A percentile compares a stretch with the other conserved stretches of the same genome.
Evolutionary conservation across 768 basidiomycete genomes (phyloP).

Genomic region (Hericium erinaceus): DNA sequence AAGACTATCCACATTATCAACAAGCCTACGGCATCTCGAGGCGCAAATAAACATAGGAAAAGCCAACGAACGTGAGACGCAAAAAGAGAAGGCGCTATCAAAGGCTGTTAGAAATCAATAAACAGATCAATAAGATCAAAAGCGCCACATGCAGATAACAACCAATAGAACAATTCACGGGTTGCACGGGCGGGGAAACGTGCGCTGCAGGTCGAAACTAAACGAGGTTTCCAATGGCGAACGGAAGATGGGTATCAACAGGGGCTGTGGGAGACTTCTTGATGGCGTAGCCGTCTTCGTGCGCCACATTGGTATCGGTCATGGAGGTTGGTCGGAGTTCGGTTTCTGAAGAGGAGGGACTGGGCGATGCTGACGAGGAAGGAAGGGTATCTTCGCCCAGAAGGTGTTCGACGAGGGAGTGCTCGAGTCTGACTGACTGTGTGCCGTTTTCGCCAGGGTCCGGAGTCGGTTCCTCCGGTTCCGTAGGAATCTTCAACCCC

Average conservation of each 20-base stretch:
- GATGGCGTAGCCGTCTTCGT: background rate
- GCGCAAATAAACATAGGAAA: background rate
- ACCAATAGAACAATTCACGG: too few relatives aligned
- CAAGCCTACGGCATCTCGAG: background rate
- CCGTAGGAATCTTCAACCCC: constrained; percentile 13
- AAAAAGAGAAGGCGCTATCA: too few relatives aligned
- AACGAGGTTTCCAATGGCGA: too few relatives aligned
- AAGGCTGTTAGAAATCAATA: too few relatives aligned
- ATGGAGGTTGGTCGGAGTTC: background rate
- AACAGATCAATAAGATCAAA: too few relatives aligned
- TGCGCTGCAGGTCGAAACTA: too few relatives aligned
- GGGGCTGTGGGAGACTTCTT: background rate
- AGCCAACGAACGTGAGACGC: too few relatives aligned
- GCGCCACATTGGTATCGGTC: background rate
- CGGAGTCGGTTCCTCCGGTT: background rate
- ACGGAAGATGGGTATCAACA: background rate
- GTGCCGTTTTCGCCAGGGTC: background rate
- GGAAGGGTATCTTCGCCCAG: background rate
- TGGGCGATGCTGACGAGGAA: background rate
- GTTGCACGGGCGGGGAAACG: too few relatives aligned
- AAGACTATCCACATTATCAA: background rate
- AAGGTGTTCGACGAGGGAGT: constrained; percentile 1
- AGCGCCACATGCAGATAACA: too few relatives aligned
- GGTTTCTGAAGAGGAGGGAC: background rate
- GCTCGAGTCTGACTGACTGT: background rate